Conservation (phyloP, 257 asterid genomes). For the Verbena officinalis region DNA sequence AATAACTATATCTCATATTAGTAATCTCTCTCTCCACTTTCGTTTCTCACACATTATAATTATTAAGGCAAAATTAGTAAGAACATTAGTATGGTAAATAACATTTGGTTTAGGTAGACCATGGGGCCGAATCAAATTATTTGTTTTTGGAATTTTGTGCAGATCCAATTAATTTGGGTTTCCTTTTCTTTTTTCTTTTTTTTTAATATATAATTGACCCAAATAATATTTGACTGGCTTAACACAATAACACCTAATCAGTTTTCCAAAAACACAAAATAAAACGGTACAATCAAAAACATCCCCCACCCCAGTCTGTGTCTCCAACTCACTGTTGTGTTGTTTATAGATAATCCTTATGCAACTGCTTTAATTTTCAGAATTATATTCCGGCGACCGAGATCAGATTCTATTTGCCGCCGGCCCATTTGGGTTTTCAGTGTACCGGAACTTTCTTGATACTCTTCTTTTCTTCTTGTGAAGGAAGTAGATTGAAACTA, state of each 20-base stretch:
- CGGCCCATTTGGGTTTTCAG: constrained; percentile 35
- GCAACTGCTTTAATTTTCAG: constrained; percentile 26
- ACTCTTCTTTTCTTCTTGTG: constrained; percentile 28
- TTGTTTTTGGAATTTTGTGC: constrained; percentile 20
- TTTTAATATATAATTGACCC: too few species aligned
- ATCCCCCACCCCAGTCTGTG: constrained; percentile 8
- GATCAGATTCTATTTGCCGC: constrained; percentile 38
- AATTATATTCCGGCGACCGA: constrained; percentile 29
- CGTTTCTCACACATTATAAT: neutral
- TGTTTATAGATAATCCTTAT: constrained; percentile 27
- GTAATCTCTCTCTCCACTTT: neutral
- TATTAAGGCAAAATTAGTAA: neutral
- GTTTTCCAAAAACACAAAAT: neutral
- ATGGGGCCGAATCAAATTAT: constrained; percentile 18
- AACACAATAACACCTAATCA: constrained; percentile 1
- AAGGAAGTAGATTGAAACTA: constrained; percentile 11
- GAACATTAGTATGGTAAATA: constrained; percentile 9
- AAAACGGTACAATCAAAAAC: constrained; percentile 29
- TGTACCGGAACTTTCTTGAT: constrained; percentile 12
- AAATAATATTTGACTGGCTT: neutral
- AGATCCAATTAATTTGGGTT: neutral
- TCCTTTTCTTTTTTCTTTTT: too few species aligned
- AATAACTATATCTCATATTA: neutral
- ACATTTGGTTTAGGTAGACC: neutral
- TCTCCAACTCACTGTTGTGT: constrained; percentile 16